Percentiles rank a stretch among this genome's conserved stretches.
These are phyloP conservation scores for Ilex aquifolium DNA, from an alignment of 257 asterid species.

Conservation along the genomic window DNA sequence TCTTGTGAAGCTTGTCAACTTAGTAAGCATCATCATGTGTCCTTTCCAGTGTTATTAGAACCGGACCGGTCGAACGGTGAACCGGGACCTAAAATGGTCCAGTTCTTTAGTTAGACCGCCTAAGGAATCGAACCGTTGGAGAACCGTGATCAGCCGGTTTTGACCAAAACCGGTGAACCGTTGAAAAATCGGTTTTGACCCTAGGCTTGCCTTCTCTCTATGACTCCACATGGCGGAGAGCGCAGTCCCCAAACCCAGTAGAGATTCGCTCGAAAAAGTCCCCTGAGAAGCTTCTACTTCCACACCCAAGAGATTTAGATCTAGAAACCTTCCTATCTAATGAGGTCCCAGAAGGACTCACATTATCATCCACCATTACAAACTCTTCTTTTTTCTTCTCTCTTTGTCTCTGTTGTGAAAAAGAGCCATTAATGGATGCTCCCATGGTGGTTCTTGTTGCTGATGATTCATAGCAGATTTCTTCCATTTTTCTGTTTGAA, in stretches of 20 bases:
- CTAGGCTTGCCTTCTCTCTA: constrained; percentile 90
- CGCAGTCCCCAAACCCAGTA: constrained; percentile 96
- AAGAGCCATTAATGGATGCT: constrained; percentile 20
- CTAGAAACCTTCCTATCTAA: constrained; percentile 80
- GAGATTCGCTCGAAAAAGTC: constrained; percentile 95
- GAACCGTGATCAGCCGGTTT: no score
- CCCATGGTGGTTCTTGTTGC: constrained; percentile 16
- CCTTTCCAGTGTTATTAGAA: no score
- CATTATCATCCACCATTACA: constrained; percentile 62
- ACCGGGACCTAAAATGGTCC: no score
- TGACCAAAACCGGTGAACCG: no score
- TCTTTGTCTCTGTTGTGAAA: constrained; percentile 14
- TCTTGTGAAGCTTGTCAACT: no score
- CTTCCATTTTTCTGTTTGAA: constrained; percentile 36
- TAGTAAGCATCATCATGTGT: no score
- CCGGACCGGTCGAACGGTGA: no score
- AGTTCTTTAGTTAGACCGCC: no score
- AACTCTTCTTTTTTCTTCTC: constrained; percentile 54
- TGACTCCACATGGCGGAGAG: constrained; percentile 90
- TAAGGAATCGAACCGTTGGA: no score
- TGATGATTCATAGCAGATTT: neutral
- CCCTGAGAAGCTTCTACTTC: constrained; percentile 94
- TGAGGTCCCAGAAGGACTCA: constrained; percentile 49
- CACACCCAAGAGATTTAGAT: constrained; percentile 98
- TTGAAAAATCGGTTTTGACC: no score